phyloP scores from a whole-genome alignment of 2,329 filamentous ascomycete genomes.

The Colletotrichum kahawae region DNA sequence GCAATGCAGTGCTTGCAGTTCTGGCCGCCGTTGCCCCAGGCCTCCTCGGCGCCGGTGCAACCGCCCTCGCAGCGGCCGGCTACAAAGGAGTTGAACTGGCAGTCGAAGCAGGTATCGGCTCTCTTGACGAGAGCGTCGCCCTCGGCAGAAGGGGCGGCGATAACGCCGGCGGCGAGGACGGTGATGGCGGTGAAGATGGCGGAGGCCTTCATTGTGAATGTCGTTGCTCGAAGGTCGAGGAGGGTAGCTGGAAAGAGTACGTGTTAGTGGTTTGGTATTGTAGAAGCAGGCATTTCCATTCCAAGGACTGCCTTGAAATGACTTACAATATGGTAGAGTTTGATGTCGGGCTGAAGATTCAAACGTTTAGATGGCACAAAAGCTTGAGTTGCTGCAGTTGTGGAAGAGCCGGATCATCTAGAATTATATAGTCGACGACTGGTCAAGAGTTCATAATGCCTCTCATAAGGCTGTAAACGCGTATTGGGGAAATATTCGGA shows the following conservation, averaged over 20 bases:
- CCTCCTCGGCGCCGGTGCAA: background rate
- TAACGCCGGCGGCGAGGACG: background rate
- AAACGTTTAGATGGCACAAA: background rate
- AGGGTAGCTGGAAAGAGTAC: background rate
- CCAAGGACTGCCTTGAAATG: background rate
- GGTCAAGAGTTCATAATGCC: background rate
- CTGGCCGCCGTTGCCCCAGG: background rate
- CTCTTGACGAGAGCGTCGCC: background rate
- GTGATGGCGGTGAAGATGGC: background rate
- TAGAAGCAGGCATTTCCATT: background rate
- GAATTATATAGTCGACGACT: background rate
- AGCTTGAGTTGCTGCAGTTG: background rate
- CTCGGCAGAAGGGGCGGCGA: background rate
- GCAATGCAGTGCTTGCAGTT: background rate
- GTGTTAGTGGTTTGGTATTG: background rate
- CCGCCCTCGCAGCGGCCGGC: background rate
- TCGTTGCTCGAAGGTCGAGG: background rate
- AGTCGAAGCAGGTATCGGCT: background rate
- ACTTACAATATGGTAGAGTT: background rate
- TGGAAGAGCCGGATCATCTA: background rate
- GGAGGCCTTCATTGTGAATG: background rate
- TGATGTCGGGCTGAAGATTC: background rate
- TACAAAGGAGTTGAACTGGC: background rate
- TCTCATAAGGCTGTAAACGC: background rate
- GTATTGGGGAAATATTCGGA: background rate